A percentile compares a stretch with the other conserved stretches of the same genome.
phyloP scores from a whole-genome alignment of 2,329 filamentous ascomycete species.

The Gremmenia infestans region DNA sequence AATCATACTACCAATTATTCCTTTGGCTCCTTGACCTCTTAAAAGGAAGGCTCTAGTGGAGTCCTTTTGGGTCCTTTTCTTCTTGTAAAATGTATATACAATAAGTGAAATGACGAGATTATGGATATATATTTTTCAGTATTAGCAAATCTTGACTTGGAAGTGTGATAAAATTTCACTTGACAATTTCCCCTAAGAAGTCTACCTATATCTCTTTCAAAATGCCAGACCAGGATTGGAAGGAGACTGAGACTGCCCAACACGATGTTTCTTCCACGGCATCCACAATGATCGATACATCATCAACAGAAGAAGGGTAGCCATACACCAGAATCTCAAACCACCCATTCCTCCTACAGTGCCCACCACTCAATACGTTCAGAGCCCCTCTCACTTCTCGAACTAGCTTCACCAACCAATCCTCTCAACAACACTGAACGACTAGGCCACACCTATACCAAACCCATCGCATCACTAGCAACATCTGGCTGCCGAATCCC shows the following conservation, averaged over 20 bases:
- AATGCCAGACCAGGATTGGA: not conserved
- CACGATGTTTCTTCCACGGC: not conserved
- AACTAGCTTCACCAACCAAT: constrained; percentile 36
- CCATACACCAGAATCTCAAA: constrained; percentile 11
- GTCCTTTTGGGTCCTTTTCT: too few relatives aligned
- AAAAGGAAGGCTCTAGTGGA: too few relatives aligned
- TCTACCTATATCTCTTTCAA: not conserved
- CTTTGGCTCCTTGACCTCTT: too few relatives aligned
- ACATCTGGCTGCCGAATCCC: constrained; percentile 43
- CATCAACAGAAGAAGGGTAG: constrained; percentile 14
- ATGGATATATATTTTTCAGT: too few relatives aligned
- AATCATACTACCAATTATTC: too few relatives aligned
- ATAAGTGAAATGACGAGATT: too few relatives aligned
- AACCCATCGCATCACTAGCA: constrained; percentile 39
- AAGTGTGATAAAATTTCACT: too few relatives aligned
- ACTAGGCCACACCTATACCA: constrained; percentile 32
- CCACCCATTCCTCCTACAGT: constrained; percentile 12
- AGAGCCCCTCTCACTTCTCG: constrained; percentile 33
- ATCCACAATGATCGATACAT: constrained; percentile 4
- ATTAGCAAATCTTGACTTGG: too few relatives aligned
- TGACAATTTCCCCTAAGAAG: too few relatives aligned
- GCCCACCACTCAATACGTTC: constrained; percentile 19
- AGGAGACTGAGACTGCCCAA: not conserved
- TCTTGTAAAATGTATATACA: too few relatives aligned
- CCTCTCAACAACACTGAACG: constrained; percentile 38